Percentiles rank a stretch among this genome's conserved stretches.
phyloP scores from a whole-genome alignment of 1,139 yeast genomes.

The Hansenula lynferdii region DNA sequence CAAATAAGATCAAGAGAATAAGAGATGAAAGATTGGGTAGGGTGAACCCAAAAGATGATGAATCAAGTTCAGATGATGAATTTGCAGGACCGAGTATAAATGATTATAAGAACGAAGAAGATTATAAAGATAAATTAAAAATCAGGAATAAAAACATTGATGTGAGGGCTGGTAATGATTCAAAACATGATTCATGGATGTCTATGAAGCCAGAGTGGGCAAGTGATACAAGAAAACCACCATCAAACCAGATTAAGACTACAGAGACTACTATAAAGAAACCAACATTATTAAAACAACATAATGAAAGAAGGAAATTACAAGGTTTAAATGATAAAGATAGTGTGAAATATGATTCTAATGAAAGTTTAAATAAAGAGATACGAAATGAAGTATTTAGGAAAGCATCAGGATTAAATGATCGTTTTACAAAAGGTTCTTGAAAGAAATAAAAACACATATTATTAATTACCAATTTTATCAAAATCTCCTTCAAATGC shows the following conservation, averaged over 20 bases:
- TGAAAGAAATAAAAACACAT: neutral
- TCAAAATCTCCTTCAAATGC: constrained; percentile 60
- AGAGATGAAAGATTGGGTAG: neutral
- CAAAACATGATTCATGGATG: constrained; percentile 1
- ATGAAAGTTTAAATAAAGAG: constrained; percentile 1
- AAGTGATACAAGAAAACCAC: no score
- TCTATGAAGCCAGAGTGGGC: constrained; percentile 2
- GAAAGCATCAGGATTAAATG: constrained; percentile 1
- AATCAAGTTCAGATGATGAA: neutral
- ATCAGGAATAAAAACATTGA: no score
- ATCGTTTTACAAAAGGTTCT: constrained; percentile 1
- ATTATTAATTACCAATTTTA: constrained; percentile 15
- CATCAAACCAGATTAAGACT: no score
- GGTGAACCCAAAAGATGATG: neutral
- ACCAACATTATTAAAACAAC: neutral
- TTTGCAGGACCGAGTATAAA: neutral
- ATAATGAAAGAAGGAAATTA: neutral
- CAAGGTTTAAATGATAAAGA: neutral
- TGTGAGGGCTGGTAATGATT: neutral
- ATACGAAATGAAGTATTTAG: constrained; percentile 2
- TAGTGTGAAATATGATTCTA: neutral
- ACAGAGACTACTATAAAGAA: no score
- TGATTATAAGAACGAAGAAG: neutral
- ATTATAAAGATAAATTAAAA: no score
- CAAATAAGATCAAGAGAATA: neutral